phyloP scores from a whole-genome alignment of 1,284 basidiomycete genomes.

The Pyrrhoderma lamaoense region DNA sequence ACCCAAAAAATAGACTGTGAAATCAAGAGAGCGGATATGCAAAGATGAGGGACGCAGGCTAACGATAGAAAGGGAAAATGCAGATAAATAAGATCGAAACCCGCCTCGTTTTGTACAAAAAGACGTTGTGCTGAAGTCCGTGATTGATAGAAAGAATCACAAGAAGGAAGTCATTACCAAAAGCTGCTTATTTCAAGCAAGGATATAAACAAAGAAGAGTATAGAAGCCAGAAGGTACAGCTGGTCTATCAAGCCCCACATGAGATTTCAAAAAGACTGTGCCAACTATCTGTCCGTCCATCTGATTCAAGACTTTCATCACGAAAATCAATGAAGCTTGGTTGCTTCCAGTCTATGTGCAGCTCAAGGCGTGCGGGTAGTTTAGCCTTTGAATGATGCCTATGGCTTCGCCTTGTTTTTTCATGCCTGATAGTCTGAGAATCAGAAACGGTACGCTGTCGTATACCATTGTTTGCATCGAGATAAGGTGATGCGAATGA shows the following conservation, averaged over 20 bases:
- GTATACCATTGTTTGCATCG: neutral
- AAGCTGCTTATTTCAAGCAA: neutral
- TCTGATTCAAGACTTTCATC: constrained; percentile 16
- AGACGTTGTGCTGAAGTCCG: too few species aligned
- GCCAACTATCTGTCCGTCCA: constrained; percentile 15
- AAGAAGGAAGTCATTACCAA: neutral
- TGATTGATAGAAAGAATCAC: too few species aligned
- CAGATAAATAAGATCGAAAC: neutral
- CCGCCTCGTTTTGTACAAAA: too few species aligned
- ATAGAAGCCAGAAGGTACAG: neutral
- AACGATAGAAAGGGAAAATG: neutral
- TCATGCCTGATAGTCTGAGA: neutral
- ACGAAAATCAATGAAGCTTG: constrained; percentile 18
- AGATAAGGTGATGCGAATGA: neutral
- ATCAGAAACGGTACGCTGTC: constrained; percentile 11
- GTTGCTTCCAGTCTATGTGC: constrained; percentile 12
- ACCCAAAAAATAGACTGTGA: neutral
- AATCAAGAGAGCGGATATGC: neutral
- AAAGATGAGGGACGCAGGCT: neutral
- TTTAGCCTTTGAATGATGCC: neutral
- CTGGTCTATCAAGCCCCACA: constrained; percentile 5
- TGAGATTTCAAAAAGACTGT: constrained; percentile 16
- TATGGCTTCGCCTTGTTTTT: neutral
- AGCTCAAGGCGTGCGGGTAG: constrained; percentile 7
- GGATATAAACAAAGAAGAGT: neutral